Conservation (phyloP, 331 rosid species). For the Cydonia oblonga region DNA sequence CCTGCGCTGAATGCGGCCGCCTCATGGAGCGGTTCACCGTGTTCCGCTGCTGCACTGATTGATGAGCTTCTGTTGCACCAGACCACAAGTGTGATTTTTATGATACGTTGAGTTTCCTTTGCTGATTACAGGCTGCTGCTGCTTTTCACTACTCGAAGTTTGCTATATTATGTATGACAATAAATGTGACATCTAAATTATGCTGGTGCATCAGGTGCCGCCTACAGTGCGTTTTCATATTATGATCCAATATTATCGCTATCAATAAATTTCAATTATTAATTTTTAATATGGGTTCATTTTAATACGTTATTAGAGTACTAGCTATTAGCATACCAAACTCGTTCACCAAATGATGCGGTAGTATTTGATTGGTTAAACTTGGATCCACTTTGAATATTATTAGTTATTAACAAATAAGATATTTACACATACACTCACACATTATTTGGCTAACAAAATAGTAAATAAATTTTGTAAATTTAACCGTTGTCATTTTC, state of each 20-base stretch:
- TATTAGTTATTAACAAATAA: too few species aligned
- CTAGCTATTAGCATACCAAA: too few species aligned
- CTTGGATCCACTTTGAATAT: too few species aligned
- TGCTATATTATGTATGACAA: not conserved
- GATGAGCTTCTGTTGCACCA: not conserved
- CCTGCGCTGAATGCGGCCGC: conserved; percentile 50
- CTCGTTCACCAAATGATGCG: not conserved
- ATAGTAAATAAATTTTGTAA: too few species aligned
- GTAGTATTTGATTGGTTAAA: not conserved
- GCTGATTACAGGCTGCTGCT: not conserved
- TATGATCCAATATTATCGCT: not conserved
- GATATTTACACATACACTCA: not conserved
- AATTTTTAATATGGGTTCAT: not conserved
- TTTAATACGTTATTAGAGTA: not conserved
- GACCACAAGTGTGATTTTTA: not conserved
- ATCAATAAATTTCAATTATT: not conserved
- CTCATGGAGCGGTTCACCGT: conserved; percentile 47
- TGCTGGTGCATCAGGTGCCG: not conserved
- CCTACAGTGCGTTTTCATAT: not conserved
- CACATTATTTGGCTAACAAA: not conserved
- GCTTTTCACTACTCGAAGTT: not conserved
- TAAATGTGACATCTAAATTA: not conserved
- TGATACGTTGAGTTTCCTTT: not conserved
- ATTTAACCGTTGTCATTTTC: not conserved
- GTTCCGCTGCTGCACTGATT: conserved; percentile 63